Percentiles rank a stretch among this genome's conserved stretches.
These are phyloP conservation scores for Rhododendron kiyosumense DNA, from an alignment of 148 eudicot genomes.

Conservation along the genomic window DNA sequence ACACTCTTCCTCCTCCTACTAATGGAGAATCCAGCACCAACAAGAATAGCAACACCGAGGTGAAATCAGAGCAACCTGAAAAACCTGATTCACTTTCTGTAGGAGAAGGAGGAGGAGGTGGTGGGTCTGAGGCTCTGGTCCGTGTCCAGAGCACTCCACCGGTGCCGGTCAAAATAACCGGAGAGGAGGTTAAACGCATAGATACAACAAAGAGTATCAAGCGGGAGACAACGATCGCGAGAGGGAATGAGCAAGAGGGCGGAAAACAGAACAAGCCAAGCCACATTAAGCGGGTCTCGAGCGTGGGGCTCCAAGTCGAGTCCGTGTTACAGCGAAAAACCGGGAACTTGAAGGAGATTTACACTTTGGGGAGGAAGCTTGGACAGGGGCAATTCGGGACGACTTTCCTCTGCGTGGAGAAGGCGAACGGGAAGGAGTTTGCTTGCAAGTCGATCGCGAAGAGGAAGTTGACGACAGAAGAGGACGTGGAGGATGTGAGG, in stretches of 20 bases:
- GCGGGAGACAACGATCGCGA: constrained; percentile 17
- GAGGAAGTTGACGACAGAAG: constrained; percentile 45
- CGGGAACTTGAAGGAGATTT: constrained; percentile 41
- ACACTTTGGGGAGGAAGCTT: constrained; percentile 40
- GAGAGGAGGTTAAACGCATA: constrained; percentile 3
- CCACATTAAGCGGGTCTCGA: constrained; percentile 30
- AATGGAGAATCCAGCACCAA: constrained; percentile 12
- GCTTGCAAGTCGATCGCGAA: constrained; percentile 59
- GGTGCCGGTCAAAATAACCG: constrained; percentile 8
- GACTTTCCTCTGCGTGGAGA: constrained; percentile 43
- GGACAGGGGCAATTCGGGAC: constrained; percentile 66
- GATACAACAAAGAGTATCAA: constrained; percentile 17
- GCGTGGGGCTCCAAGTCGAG: constrained; percentile 40
- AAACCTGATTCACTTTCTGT: constrained; percentile 8
- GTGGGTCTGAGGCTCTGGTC: background rate
- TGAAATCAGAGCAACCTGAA: constrained; percentile 2
- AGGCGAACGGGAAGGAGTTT: constrained; percentile 31
- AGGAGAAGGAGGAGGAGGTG: background rate
- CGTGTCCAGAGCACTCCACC: constrained; percentile 17
- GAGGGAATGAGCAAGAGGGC: background rate
- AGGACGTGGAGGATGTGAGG: constrained; percentile 60
- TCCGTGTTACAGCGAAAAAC: constrained; percentile 49
- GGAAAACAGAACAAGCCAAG: constrained; percentile 13
- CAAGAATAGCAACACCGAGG: background rate
- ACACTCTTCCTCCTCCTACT: constrained; percentile 18